Base-by-base conservation (phyloP, 768 basidiomycete species). In the Leucocoprinus sp. region DNA sequence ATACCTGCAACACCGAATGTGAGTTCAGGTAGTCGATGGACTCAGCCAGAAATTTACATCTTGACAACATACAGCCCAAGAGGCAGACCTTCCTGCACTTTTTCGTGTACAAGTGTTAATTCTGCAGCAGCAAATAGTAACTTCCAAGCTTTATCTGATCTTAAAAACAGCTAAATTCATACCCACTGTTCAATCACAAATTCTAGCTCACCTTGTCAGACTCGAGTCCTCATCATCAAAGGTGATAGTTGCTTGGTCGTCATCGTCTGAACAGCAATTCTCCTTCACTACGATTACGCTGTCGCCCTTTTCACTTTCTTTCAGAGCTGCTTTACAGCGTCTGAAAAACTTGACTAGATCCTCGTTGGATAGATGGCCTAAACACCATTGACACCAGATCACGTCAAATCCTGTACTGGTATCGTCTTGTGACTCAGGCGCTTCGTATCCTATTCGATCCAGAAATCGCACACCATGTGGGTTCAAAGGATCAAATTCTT, bases 361-460 rank as follows among this genome's bases (percentile, higher is more conserved):
- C 6, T 59, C 57, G 58, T 93, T 81, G 44, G 70, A 76, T 48
- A 96, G 71, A 66, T 93, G 88, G 2, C 90, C 88, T 12, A 97
- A 72, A 66, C 93, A 95, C 95, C 95, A 98, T 61, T 99, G 95
- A 56, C 89, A 90, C 93, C 90, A 93, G 47, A 95, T 75, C 43
- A 93, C 76, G 62, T 99, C 95, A 63, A 92, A 97, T 1, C 76
- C 76, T 35, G 70, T 64, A n/a, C 67, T 59, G 26, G 76, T 75
- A 41, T 74, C 78, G 26, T 67, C 64, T 29, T 57, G 56, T 21
- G 67, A 67, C 19, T 64, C 63, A 5, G 57, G 54, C 0, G 73
- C 69, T n/a, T 64, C 64, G 57, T 75, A 78, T 2, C 89, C 89
- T 5, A 91, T 66, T 11, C 84, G 78, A 40, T 80, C 84, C 21